Evolutionary conservation across 2,329 filamentous ascomycete genomes (phyloP), one percentile per base, ranked within the genome.

Genomic region (Aureobasidium namibiae): DNA sequence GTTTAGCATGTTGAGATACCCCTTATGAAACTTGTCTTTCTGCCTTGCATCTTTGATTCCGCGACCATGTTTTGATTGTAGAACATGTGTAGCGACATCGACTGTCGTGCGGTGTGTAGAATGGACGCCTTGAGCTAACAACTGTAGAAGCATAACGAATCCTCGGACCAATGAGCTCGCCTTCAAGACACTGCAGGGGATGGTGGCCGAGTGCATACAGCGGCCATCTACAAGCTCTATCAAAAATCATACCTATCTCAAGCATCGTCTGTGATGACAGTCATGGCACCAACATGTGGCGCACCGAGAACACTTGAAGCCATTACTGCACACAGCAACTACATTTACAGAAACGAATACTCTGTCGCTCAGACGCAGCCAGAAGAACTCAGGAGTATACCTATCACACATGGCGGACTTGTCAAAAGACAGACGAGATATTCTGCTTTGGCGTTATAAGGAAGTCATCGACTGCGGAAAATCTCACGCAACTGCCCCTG

Each of bases 1-100:
- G 8, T 57, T 48, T 48, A 57, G 54, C 54, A 48, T 57, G 31
- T 24, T 31, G 33, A 57, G 54, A 57, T 57, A 57, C 53, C 54
- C 54, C 54, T 21, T 39, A 45, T 36, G 21, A 45, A 45, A 39
- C 42, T 38, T 14, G 33, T 23, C 48, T 38, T 52, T 24, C 18
- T 49, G 21, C 34, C 34, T 54, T 45, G 39, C 13, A 11, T 56
- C 21, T 38, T 44, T 45, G n/a, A 26, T 29, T 36, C 26, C 21
- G 18, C 52, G 41, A 14, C 16, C 29, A 24, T 44, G 39, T 21
- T 56, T 56, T 18, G 16, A 26, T 26, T 8, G 33, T 23, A 16
- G n/a, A 13, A 18, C 48, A 52, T 52, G 48, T 39, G 21, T 52
- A 34, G 18, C 33, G 29, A 21, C 14, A 24, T 39, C 9, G 14